Conservation (phyloP, 1,139 yeast species). For the Dujonia santamariae region DNA sequence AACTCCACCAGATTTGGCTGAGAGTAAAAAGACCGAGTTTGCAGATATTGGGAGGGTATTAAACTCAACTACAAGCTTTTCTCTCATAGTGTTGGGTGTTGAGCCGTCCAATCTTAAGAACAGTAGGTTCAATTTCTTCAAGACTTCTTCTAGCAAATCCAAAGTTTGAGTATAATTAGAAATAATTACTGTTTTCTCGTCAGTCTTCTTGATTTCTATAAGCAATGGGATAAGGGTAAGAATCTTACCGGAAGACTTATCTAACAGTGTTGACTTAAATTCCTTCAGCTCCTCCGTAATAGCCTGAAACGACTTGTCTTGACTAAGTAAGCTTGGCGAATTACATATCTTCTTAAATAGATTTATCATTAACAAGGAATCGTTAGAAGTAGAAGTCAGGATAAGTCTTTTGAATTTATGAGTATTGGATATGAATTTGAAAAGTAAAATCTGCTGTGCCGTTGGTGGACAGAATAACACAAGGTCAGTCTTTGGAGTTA, state of each 20-base stretch:
- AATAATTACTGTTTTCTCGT: slow-evolving; percentile 80
- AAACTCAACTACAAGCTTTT: slow-evolving; percentile 64
- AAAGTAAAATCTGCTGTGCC: slow-evolving; percentile 51
- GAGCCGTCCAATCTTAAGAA: slow-evolving; percentile 80
- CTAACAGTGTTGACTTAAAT: slow-evolving; percentile 5
- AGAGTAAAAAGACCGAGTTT: slow-evolving; percentile 67
- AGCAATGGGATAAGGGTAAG: slow-evolving; percentile 53
- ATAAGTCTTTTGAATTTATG: slow-evolving; percentile 30
- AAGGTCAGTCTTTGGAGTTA: slow-evolving; percentile 79
- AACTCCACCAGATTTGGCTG: slow-evolving; percentile 93
- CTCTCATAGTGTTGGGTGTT: slow-evolving; percentile 66
- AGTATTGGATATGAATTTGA: slow-evolving; percentile 48
- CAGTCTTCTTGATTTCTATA: slow-evolving; percentile 30
- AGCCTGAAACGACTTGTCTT: slow-evolving; percentile 34
- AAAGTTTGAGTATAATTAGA: slow-evolving; percentile 89
- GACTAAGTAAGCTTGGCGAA: slow-evolving; percentile 62
- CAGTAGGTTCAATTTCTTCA: slow-evolving; percentile 48
- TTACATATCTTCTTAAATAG: slow-evolving; percentile 79
- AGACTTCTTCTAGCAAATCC: slow-evolving; percentile 64
- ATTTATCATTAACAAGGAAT: slow-evolving; percentile 68
- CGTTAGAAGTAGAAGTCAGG: slow-evolving; percentile 24
- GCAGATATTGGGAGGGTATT: slow-evolving; percentile 45
- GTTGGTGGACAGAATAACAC: slow-evolving; percentile 80
- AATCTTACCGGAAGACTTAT: slow-evolving; percentile 51
- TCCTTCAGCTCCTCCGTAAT: slow-evolving; percentile 10